phyloP scores from a whole-genome alignment of 176 grass and related monocot species.

The Dactylis glomerata region DNA sequence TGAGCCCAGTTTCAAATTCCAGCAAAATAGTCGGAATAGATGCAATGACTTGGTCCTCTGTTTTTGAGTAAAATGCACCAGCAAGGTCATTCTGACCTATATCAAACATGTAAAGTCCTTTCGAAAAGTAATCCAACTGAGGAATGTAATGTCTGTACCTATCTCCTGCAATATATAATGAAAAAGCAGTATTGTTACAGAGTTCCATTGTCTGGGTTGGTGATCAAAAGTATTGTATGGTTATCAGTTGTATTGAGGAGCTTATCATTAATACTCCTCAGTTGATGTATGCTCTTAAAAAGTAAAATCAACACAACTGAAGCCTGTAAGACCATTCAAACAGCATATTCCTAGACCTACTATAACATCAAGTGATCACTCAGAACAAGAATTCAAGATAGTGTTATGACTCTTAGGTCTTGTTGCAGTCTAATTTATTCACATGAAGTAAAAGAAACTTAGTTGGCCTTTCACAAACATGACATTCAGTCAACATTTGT shows the following conservation, averaged over 20 bases:
- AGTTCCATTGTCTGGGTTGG: neutral
- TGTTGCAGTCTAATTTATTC: neutral
- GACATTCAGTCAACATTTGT: neutral
- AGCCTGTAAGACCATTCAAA: neutral
- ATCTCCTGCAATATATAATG: constrained; percentile 53
- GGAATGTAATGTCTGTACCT: constrained; percentile 68
- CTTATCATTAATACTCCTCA: neutral
- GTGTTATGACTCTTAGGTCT: neutral
- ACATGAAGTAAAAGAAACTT: neutral
- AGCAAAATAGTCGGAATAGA: constrained; percentile 82
- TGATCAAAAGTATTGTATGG: constrained; percentile 14
- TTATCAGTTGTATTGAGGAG: neutral
- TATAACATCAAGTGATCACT: neutral
- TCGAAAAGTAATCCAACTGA: constrained; percentile 61
- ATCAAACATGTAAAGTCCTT: constrained; percentile 96
- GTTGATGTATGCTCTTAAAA: constrained; percentile 4
- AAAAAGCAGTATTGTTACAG: neutral
- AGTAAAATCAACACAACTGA: neutral
- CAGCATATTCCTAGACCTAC: neutral
- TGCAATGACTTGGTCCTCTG: constrained; percentile 87
- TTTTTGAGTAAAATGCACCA: constrained; percentile 80
- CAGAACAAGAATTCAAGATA: constrained; percentile 9
- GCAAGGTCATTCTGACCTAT: constrained; percentile 99
- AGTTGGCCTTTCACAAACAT: neutral
- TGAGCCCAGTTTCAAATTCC: constrained; percentile 89